Evolutionary conservation across 371 early-diverging fungal species (phyloP).

Genomic region (Rhizopus microsporus): DNA sequence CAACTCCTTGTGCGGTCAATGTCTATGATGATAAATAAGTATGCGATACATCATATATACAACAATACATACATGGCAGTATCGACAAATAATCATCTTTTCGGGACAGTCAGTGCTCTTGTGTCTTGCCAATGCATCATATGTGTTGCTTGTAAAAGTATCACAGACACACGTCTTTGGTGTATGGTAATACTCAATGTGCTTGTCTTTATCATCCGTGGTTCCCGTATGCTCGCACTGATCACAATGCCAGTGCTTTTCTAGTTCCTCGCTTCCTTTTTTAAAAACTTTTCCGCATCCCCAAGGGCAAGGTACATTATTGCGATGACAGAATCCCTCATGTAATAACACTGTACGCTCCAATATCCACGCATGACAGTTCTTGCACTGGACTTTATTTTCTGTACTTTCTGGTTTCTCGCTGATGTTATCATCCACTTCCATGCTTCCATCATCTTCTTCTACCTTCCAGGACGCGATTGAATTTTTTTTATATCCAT

Average conservation of each 20-base stretch:
- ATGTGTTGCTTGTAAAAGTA: constrained; percentile 29
- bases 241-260: constrained; percentile 83
- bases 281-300: constrained; percentile 72
- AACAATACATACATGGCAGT: constrained; percentile 63
- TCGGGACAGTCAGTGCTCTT: constrained; percentile 71
- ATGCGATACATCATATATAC: neutral
- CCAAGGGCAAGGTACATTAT: constrained; percentile 68
- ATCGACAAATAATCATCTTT: constrained; percentile 79
- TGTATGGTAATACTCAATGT: constrained; percentile 64
- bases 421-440: neutral
- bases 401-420: constrained; percentile 19
- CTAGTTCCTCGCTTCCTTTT: constrained; percentile 60
- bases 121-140: constrained; percentile 66
- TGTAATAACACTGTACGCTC: constrained; percentile 65
- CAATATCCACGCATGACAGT: constrained; percentile 75
- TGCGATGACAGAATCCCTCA: constrained; percentile 75
- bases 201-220: constrained; percentile 61
- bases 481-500: constrained; percentile 33
- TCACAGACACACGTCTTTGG: constrained; percentile 65
- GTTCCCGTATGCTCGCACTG: constrained; percentile 63
- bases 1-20: constrained; percentile 61
- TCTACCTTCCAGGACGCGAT: constrained; percentile 32
- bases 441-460: neutral
- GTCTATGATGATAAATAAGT: constrained; percentile 5
- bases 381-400: constrained; percentile 62